These are phyloP conservation scores for Starmera dryadoides DNA, from an alignment of 805 yeast genomes.

Conservation along the genomic window DNA sequence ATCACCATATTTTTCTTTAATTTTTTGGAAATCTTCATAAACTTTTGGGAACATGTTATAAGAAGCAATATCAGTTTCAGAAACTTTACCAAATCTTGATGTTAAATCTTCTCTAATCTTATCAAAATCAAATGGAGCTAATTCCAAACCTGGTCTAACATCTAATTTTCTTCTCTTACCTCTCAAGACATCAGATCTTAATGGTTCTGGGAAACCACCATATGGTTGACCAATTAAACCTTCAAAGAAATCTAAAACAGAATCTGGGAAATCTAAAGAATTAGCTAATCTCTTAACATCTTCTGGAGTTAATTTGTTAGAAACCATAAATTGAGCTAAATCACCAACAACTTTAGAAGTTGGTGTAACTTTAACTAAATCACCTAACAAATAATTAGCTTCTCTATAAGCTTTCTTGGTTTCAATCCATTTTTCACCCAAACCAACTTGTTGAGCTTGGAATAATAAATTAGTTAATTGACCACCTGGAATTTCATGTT, in stretches of 20 bases:
- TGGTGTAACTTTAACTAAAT: slow-evolving; percentile 97
- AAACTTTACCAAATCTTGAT: slow-evolving; percentile 71
- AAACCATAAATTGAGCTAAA: slow-evolving; percentile 98
- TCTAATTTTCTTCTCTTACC: slow-evolving; percentile 90
- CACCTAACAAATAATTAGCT: slow-evolving; percentile 90
- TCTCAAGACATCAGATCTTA: slow-evolving; percentile 82
- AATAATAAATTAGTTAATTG: slow-evolving; percentile 94
- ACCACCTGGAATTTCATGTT: slow-evolving; percentile 99
- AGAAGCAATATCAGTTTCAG: slow-evolving; percentile 88
- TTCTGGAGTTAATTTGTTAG: slow-evolving; percentile 78
- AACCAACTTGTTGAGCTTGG: slow-evolving; percentile 99
- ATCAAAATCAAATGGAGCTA: slow-evolving; percentile 76
- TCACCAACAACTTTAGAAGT: slow-evolving; percentile 99
- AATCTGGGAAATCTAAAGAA: slow-evolving; percentile 96
- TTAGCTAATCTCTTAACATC: slow-evolving; percentile 86
- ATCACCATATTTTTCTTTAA: slow-evolving; percentile 78
- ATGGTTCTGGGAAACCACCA: slow-evolving; percentile 99
- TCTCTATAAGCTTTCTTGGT: slow-evolving; percentile 91
- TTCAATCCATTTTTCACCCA: slow-evolving; percentile 94
- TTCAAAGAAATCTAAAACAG: slow-evolving; percentile 96
- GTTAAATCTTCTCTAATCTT: slow-evolving; percentile 66
- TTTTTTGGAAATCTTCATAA: slow-evolving; percentile 77
- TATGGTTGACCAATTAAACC: slow-evolving; percentile 99
- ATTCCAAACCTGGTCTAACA: slow-evolving; percentile 85
- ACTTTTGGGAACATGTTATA: slow-evolving; percentile 98